A percentile compares a stretch with the other conserved stretches of the same genome.
These are phyloP conservation scores for Aspergillus arachidicola DNA, from an alignment of 2,329 filamentous ascomycete species.

Conservation along the genomic window DNA sequence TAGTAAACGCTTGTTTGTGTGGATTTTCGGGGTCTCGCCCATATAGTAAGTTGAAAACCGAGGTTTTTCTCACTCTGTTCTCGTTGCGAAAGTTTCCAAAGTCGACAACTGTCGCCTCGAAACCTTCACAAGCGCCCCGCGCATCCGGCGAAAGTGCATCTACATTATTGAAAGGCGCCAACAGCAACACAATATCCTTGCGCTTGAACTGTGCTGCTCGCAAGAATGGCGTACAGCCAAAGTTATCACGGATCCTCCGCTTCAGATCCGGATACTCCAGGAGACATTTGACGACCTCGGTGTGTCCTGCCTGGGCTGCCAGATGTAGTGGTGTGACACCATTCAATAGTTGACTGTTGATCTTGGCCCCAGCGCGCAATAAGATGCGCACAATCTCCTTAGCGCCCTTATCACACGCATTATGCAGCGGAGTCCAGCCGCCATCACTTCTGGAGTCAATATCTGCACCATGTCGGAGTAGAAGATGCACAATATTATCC, in stretches of 20 bases:
- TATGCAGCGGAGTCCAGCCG: slow-evolving; percentile 57
- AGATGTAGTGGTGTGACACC: slow-evolving; percentile 44
- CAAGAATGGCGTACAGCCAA: slow-evolving; percentile 44
- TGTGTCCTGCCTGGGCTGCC: slow-evolving; percentile 43
- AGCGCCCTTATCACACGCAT: slow-evolving; percentile 55
- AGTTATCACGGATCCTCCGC: slow-evolving; percentile 38
- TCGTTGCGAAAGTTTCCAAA: slow-evolving; percentile 51
- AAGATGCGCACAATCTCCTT: slow-evolving; percentile 49
- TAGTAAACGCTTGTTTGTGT: slow-evolving; percentile 51
- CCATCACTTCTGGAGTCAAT: slow-evolving; percentile 54
- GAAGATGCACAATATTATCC: slow-evolving; percentile 39
- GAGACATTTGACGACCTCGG: slow-evolving; percentile 39
- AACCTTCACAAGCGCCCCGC: slow-evolving; percentile 49
- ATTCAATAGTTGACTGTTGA: slow-evolving; percentile 43
- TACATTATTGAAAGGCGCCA: slow-evolving; percentile 42
- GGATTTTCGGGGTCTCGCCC: slow-evolving; percentile 50
- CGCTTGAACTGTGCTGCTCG: slow-evolving; percentile 44
- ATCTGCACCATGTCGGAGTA: slow-evolving; percentile 49
- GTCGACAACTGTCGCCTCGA: slow-evolving; percentile 57
- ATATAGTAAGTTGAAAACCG: slow-evolving; percentile 57
- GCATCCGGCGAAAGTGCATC: slow-evolving; percentile 42
- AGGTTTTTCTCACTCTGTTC: slow-evolving; percentile 50
- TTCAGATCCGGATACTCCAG: slow-evolving; percentile 36
- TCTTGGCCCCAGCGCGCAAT: slow-evolving; percentile 38
- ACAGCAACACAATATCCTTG: slow-evolving; percentile 38